Base-by-base conservation (phyloP, 177 flowering plant species). In the Vitis hybrid region DNA sequence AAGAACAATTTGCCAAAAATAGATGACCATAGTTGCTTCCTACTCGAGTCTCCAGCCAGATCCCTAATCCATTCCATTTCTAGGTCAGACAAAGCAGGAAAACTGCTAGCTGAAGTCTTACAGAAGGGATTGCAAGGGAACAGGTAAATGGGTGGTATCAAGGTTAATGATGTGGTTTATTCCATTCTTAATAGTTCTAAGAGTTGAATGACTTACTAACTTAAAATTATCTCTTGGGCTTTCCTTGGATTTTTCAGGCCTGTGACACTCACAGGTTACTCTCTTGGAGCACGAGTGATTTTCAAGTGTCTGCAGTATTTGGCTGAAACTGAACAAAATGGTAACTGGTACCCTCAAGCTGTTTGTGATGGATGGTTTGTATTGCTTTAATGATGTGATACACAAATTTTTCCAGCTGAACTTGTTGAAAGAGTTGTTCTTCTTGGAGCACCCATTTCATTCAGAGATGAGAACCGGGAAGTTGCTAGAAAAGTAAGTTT, bases 71-170 rank as follows among this genome's bases (percentile, higher is more conserved):
- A 76, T 9, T 31, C 55, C 3, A 68, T 64, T 68, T 15, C 73
- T 29, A 96, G 99, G 75, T 89, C 99, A 62, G 97, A 96, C 80
- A 96, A 96, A 80, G 97, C 95, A 61, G 99, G 98, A 68, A 86
- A 78, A 74, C 78, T 94, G 70, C 94, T 96, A 58, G 98, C 99
- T 66, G 98, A 94, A 76, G 97, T 89, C 16, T 74, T 96, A 51
- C 13, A 83, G 67, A 90, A 92, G 76, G 97, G 96, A 16, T 70
- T 85, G 77, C 99, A 93, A 67, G 97, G 98, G 67, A 84, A 91
- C 79, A 90, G 98, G 99, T 87, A 78, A 53, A 51, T 7, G 50
- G 11, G 1, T 56, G 6, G 21, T 14, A 12, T 10, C 13, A 18
- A 19, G 16, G 51, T 58, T 51, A 6, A 57, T 19, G 12, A 16